Evolutionary conservation across 139 green algal species (phyloP), one percentile per base, ranked within the genome.

Genomic region (Tetradesmus obliquus): DNA sequence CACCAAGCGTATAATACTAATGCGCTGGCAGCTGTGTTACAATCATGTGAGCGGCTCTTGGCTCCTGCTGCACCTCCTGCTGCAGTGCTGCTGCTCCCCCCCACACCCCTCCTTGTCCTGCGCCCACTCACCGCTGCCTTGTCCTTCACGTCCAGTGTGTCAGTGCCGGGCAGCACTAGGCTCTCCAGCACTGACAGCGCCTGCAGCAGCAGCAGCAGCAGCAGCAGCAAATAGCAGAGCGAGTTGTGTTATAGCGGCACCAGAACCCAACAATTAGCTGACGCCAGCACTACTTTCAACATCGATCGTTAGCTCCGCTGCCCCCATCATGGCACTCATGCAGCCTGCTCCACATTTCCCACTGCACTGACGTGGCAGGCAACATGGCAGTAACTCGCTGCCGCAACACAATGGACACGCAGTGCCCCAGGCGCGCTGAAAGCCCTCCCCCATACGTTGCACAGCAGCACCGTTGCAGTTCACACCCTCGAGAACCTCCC

Each of bases 391-490:
- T 45, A 45, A 45, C 32, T 45, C 32, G 32, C 32, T 45, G 32
- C 32, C 32, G 32, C 32, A 45, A 45, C 32, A 45, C 32, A 45
- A 45, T 45, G 0, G 32, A 24, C 66, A 3, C 66, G n/a, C 66
- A 17, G n/a, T 76, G 66, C n/a, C 66, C 5, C 17, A 76, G 9
- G 98, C 98, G 62, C 97, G 98, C 74, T 93, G 90, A 90, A 99
- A 99, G 24, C 98, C 98, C 45, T 99, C 98, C 62, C 97, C 97
- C 62, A 99, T 97, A 99, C 98, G 8, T 95, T 94, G 1, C 98
- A 96, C 32, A 45, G 32, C 32, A 45, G 32, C 0, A 45, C 32
- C 32, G 0, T 45, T 45, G 32, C 32, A 45, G 32, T 45, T 45
- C 32, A 45, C 32, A 45, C 32, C 32, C 32, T 45, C 32, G 32